Evolutionary conservation across 805 yeast genomes (phyloP), one percentile per base, ranked within the genome.

Genomic region (Wickerhamiella brachini): DNA sequence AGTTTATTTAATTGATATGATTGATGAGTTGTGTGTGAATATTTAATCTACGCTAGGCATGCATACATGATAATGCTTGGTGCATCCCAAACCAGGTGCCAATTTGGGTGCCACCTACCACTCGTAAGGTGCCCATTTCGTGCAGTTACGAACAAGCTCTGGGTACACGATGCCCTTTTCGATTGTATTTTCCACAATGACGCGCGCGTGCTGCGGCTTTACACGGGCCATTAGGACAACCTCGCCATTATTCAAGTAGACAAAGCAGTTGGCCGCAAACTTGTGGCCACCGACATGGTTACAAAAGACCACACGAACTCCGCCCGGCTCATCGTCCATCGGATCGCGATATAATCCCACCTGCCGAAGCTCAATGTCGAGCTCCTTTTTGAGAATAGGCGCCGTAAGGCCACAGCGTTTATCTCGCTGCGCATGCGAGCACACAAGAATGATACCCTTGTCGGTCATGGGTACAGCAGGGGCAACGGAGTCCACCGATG

Each of bases 241-340:
- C 57, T 85, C 84, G 5, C 93, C 94, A 10, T 77, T 68, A 56
- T 75, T 79, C 56, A 80, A 68, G 62, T 87, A 88, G 15, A 90
- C 77, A 49, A 87, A 73, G 2, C 86, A 84, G 64, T 90, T 90
- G 2, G 97, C 97, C 1, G 93, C 87, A 66, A 72, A 93, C 65
- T 93, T 93, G 68, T 90, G 98, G 5, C 97, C 97, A 6, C 98
- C 98, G 24, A 90, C 84, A 65, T 90, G 98, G 61, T 85, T 88
- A 29, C 84, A 76, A 58, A 65, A 88, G 1, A 75, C 71, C 2
- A 88, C 86, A 5, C 71, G 69, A 1, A 83, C 85, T 6, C 97
- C 97, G 31, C 74, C 80, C 0, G 85, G 79, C 50, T 88, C 74
- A 47, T 72, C 74, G 64, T 89, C 97, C 12, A 84, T 82, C 29